Percentiles rank a stretch among this genome's conserved stretches.
Conservation (phyloP, 352 stramenopile genomes). For the Phytophthora melonis region DNA sequence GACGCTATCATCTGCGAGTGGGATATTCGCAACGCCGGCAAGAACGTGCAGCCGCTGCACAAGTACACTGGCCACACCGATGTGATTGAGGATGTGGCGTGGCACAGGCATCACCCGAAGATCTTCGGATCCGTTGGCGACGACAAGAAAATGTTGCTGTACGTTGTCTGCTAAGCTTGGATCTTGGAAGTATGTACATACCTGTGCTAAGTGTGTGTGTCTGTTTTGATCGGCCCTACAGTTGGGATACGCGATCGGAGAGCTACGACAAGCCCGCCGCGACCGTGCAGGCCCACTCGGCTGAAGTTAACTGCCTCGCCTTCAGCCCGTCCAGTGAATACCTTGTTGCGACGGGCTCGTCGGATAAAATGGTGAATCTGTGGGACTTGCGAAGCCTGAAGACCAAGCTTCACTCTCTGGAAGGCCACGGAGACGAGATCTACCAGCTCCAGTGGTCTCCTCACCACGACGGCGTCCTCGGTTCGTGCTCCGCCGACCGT, state of each 20-base stretch:
- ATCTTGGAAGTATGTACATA: not conserved
- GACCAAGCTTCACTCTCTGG: slow-evolving; percentile 93
- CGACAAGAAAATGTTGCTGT: slow-evolving; percentile 95
- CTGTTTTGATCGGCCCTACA: slow-evolving; percentile 19
- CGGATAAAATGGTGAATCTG: slow-evolving; percentile 95
- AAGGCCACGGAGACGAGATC: slow-evolving; percentile 97
- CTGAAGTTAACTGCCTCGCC: slow-evolving; percentile 96
- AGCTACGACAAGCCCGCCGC: slow-evolving; percentile 75
- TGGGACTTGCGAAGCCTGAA: slow-evolving; percentile 99
- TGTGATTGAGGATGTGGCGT: slow-evolving; percentile 98
- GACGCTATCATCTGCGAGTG: slow-evolving; percentile 97
- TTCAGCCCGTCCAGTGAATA: slow-evolving; percentile 98
- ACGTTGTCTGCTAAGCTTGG: slow-evolving; percentile 10
- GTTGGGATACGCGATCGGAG: slow-evolving; percentile 81
- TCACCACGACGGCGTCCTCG: slow-evolving; percentile 96
- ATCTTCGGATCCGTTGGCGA: slow-evolving; percentile 97
- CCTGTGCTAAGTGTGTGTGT: slow-evolving; percentile 2
- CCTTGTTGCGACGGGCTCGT: slow-evolving; percentile 94
- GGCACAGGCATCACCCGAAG: slow-evolving; percentile 95
- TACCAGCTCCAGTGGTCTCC: slow-evolving; percentile 97
- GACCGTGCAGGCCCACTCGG: slow-evolving; percentile 91
- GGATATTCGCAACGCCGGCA: slow-evolving; percentile 91
- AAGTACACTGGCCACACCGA: slow-evolving; percentile 94
- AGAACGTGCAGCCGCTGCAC: slow-evolving; percentile 83
- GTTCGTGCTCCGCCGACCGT: slow-evolving; percentile 95